A percentile compares a stretch with the other conserved stretches of the same genome.
Conservation (phyloP, 1,284 basidiomycete genomes). For the Naganishia sp. region DNA sequence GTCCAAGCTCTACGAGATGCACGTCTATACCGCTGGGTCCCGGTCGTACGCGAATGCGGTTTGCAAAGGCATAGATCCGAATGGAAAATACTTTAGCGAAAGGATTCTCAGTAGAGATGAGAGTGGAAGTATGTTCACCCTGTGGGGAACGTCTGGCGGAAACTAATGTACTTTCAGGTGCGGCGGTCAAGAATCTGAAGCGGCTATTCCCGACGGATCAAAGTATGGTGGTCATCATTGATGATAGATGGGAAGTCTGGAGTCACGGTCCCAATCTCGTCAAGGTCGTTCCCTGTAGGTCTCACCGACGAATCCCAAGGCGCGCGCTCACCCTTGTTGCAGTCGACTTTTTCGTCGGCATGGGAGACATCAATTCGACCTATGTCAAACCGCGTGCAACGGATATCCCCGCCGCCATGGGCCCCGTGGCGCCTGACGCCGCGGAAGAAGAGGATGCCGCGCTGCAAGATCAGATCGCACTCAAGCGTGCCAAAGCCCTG, state of each 20-base stretch:
- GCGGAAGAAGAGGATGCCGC: constrained; percentile 16
- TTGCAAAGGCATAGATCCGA: constrained; percentile 88
- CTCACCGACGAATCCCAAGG: neutral
- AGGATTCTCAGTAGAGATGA: constrained; percentile 91
- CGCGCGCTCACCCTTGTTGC: neutral
- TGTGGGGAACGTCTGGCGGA: neutral
- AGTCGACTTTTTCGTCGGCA: constrained; percentile 99
- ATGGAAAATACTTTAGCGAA: constrained; percentile 79
- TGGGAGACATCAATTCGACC: constrained; percentile 94
- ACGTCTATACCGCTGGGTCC: constrained; percentile 99
- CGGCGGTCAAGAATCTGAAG: constrained; percentile 87
- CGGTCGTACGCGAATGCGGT: constrained; percentile 94
- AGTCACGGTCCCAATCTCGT: constrained; percentile 86
- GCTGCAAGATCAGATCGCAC: constrained; percentile 10
- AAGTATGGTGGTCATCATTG: constrained; percentile 98
- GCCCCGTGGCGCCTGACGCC: neutral
- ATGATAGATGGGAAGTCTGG: constrained; percentile 98
- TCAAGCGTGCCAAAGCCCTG: constrained; percentile 20
- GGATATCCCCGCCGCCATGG: constrained; percentile 21
- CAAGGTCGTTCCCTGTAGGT: constrained; percentile 92
- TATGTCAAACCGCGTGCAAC: constrained; percentile 60
- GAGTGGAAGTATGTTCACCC: constrained; percentile 67
- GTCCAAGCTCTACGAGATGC: constrained; percentile 88
- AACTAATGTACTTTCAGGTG: constrained; percentile 57
- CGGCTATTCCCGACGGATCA: constrained; percentile 93